Evolutionary conservation across 169 alveolate species (phyloP), one percentile per base, ranked within the genome.

Genomic region (Eimeria mitis): DNA sequence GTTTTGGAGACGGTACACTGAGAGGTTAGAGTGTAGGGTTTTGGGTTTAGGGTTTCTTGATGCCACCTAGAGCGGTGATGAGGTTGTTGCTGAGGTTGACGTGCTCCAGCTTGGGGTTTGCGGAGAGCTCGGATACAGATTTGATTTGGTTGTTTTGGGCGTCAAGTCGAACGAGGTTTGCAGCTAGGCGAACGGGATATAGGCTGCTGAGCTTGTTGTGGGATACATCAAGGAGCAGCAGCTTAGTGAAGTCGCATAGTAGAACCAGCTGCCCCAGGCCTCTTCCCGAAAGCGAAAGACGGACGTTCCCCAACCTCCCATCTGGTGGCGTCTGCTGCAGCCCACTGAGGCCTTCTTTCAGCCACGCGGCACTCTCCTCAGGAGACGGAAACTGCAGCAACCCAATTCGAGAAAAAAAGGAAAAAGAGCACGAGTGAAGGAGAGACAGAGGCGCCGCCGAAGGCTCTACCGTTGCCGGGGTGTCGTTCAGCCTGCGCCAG

Each of bases 151-250:
- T 91, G 61, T 81, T 91, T 23, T 68, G 76, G 28, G 96, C 96
- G 76, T 91, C 59, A 25, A 91, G 88, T 1, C 42, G 59, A 5
- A 87, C 79, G 34, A 91, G 81, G 63, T 28, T 78, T 14, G 96
- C 70, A 25, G 89, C 83, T 8, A 91, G 91, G 28, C 89, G 56
- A 56, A 91, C 49, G 23, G 96, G 96, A 49, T 91, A 87, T 23
- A 91, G 84, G 56, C 78, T 42, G 13, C 65, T 52, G 70, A 91
- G 91, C 81, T 79, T 91, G 76, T 91, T 91, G 96, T 79, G 40
- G 11, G 91, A 84, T 21, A 84, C 56, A 47, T 84, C 91, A 9
- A 84, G 75, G 4, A 47, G 13, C 47, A 84, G 78, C 9, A 84
- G 59, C 44, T 84, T 84, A 25, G 54, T 59, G 47, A 84, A 54